Evolutionary conservation across 2,329 filamentous ascomycete genomes (phyloP), one percentile per base, ranked within the genome.

Genomic region (Penicillium occitanis): DNA sequence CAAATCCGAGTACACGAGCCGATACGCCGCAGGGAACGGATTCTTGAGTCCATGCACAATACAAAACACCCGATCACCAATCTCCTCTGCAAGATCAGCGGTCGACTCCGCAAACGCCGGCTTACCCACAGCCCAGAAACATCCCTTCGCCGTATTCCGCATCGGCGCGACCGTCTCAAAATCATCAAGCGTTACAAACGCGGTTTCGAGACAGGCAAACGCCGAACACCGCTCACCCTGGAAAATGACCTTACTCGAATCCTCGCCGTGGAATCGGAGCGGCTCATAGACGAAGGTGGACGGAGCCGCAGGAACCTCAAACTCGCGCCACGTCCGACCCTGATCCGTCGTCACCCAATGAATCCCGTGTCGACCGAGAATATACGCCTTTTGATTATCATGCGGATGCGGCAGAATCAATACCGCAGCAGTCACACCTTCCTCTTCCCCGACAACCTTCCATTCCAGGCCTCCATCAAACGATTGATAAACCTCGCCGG

Each of bases 281-380:
- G 87, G 78, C 72, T 69, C 70, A 68, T 84, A 80, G 71, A 53
- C 2, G 17, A 84, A 87, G 70, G 83, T 78, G 75, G 83, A 88
- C 58, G 86, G 86, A 71, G 81, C 77, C 57, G 81, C 82, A 48
- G 86, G 82, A 42, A 90, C 89, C 66, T 86, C 79, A 79, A 97
- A 98, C 64, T 84, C 78, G 60, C 83, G 79, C 95, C 95, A 99
- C 7, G 86, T 88, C 78, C 95, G 86, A 68, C 93, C 96, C 72
- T 87, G 87, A 77, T 99, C 90, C 17, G 86, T 86, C 0, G 94
- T 98, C 73, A 90, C 88, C 86, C 89, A 98, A 80, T 98, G 94
- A 63, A 82, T 85, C 59, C 83, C 85, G 67, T 85, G 82, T 5
- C 35, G 51, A 17, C 92, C 93, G 67, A 97, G 77, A 66, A 93